A percentile compares a stretch with the other conserved stretches of the same genome.
phyloP scores from a whole-genome alignment of 768 basidiomycete species.

The Mycena crocata region DNA sequence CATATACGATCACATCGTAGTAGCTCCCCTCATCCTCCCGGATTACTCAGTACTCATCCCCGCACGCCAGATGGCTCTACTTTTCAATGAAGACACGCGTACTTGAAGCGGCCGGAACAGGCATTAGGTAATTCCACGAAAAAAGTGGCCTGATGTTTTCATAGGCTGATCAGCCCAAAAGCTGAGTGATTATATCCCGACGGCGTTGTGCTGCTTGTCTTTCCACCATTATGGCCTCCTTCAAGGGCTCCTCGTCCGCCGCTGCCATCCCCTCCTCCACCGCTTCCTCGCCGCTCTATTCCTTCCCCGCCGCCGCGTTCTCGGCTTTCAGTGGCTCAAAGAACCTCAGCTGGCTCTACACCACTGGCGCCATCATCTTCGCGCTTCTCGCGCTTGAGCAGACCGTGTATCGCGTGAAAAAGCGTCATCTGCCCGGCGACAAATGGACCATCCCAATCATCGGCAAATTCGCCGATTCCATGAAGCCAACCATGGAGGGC shows the following conservation, averaged over 20 bases:
- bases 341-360: constrained; percentile 73
- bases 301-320: constrained; percentile 55
- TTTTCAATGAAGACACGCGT: neutral
- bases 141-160: constrained; percentile 22
- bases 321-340: constrained; percentile 59
- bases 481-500: constrained; percentile 90
- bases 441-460: constrained; percentile 98
- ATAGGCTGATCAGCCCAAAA: constrained; percentile 8
- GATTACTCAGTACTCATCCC: no score
- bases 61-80: no score
- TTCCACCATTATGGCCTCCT: constrained; percentile 45
- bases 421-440: constrained; percentile 86
- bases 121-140: neutral
- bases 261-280: constrained; percentile 52
- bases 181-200: neutral
- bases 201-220: neutral
- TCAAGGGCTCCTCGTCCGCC: constrained; percentile 42
- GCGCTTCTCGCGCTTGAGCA: constrained; percentile 90
- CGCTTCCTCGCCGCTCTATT: constrained; percentile 41
- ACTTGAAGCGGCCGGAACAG: no score
- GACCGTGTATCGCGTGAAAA: constrained; percentile 89
- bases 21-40: no score
- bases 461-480: constrained; percentile 93
- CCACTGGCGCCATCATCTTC: constrained; percentile 74
- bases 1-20: no score